Evolutionary conservation across 179 eudicot genomes (phyloP).

Genomic region (Amaranthus tricolor): DNA sequence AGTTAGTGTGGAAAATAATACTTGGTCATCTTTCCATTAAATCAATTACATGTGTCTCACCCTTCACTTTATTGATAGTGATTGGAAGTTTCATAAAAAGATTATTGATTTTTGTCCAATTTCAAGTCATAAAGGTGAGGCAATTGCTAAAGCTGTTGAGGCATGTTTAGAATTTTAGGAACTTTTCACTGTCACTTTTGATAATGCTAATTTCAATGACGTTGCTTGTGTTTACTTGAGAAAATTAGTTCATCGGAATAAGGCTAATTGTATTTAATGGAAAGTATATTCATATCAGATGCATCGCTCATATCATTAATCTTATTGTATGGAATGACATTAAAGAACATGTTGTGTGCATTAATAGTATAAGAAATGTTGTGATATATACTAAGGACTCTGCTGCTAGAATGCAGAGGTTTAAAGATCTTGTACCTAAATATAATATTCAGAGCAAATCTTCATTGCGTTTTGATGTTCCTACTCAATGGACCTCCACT

Average conservation of each 20-base stretch:
- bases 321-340: constrained; percentile 7
- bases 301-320: not conserved
- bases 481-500: not conserved
- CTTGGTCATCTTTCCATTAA: not conserved
- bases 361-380: not conserved
- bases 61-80: not conserved
- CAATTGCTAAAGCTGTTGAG: not conserved
- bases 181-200: too few relatives aligned
- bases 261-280: not conserved
- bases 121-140: constrained; percentile 1
- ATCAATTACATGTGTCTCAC: not conserved
- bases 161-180: not conserved
- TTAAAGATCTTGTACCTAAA: not conserved
- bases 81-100: constrained; percentile 8
- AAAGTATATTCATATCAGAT: not conserved
- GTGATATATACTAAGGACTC: not conserved
- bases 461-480: constrained; percentile 3
- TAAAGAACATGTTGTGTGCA: not conserved
- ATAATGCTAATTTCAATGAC: too few relatives aligned
- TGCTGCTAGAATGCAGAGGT: not conserved
- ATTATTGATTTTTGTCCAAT: constrained; percentile 6
- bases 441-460: not conserved
- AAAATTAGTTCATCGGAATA: too few relatives aligned
- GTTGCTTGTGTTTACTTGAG: too few relatives aligned
- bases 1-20: not conserved